phyloP scores from a whole-genome alignment of 2,329 filamentous ascomycete species.

The Fulvia fulva region DNA sequence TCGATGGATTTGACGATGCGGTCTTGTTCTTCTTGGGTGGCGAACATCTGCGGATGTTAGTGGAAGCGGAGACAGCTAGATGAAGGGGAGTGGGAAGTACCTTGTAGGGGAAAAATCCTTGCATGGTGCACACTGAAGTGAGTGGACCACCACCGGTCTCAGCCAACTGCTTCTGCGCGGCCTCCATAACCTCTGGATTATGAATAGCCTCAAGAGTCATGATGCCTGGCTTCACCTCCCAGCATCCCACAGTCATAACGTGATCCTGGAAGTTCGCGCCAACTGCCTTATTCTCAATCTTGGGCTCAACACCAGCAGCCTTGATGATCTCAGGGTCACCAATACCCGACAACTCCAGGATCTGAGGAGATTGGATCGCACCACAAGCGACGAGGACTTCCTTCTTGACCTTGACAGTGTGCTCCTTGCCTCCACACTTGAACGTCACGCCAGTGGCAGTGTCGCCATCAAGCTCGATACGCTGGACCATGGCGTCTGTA shows the following conservation, averaged over 20 bases:
- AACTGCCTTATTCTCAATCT: slow-evolving; percentile 43
- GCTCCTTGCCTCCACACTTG: slow-evolving; percentile 34
- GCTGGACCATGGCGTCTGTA: slow-evolving; percentile 42
- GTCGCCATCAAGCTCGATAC: slow-evolving; percentile 45
- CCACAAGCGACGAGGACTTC: slow-evolving; percentile 61
- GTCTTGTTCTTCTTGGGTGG: slow-evolving; percentile 32
- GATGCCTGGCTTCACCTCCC: slow-evolving; percentile 28
- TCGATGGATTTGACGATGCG: slow-evolving; percentile 32
- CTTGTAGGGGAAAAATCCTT: slow-evolving; percentile 38
- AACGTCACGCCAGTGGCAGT: slow-evolving; percentile 43
- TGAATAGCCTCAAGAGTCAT: slow-evolving; percentile 30
- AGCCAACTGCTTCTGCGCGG: slow-evolving; percentile 30
- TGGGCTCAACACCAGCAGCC: slow-evolving; percentile 37
- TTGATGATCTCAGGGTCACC: slow-evolving; percentile 46
- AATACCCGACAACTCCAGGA: slow-evolving; percentile 60
- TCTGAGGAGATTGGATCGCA: slow-evolving; percentile 53
- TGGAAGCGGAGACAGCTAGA: no score
- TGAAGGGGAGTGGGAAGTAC: not conserved
- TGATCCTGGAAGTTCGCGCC: slow-evolving; percentile 52
- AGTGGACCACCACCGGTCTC: slow-evolving; percentile 33
- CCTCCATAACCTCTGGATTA: slow-evolving; percentile 32
- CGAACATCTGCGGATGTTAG: slow-evolving; percentile 23
- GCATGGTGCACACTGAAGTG: slow-evolving; percentile 31
- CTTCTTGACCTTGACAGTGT: slow-evolving; percentile 34
- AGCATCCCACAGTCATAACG: slow-evolving; percentile 25